These are phyloP conservation scores for Solanum chaucha DNA, from an alignment of 257 asterid genomes.

Conservation along the genomic window DNA sequence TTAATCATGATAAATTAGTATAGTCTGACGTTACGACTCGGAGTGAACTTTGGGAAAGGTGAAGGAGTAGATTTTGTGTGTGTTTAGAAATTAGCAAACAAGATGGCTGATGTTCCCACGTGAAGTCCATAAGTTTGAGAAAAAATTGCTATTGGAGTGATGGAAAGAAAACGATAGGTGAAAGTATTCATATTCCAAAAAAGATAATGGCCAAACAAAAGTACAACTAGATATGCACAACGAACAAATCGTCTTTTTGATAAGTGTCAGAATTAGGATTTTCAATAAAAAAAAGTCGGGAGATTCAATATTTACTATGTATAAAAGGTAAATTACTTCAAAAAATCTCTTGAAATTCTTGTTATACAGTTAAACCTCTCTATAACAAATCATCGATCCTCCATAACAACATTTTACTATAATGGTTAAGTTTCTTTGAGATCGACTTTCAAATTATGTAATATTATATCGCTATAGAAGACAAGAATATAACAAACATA, in stretches of 20 bases:
- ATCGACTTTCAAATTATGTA: not conserved
- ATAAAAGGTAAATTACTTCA: not conserved
- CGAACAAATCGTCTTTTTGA: not conserved
- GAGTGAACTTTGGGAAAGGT: not conserved
- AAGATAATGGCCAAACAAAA: not conserved
- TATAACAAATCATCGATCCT: not conserved
- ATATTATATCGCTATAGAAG: not conserved
- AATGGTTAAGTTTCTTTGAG: fast-evolving
- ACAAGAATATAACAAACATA: not conserved
- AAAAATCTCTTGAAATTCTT: too few relatives aligned
- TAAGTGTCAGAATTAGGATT: not conserved
- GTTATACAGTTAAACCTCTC: fast-evolving
- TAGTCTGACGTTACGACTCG: too few relatives aligned
- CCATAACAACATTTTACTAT: not conserved
- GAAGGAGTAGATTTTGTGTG: not conserved
- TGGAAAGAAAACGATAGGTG: not conserved
- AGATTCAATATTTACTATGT: not conserved
- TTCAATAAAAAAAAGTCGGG: fast-evolving
- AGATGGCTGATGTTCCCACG: not conserved
- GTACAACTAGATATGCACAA: not conserved
- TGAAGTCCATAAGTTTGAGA: not conserved
- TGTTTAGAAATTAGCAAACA: not conserved
- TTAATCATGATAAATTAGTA: too few relatives aligned
- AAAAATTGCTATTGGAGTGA: not conserved
- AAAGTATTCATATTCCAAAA: not conserved